These are phyloP conservation scores for Fusarium duplospermum DNA, from an alignment of 2,329 filamentous ascomycete species.

Conservation along the genomic window DNA sequence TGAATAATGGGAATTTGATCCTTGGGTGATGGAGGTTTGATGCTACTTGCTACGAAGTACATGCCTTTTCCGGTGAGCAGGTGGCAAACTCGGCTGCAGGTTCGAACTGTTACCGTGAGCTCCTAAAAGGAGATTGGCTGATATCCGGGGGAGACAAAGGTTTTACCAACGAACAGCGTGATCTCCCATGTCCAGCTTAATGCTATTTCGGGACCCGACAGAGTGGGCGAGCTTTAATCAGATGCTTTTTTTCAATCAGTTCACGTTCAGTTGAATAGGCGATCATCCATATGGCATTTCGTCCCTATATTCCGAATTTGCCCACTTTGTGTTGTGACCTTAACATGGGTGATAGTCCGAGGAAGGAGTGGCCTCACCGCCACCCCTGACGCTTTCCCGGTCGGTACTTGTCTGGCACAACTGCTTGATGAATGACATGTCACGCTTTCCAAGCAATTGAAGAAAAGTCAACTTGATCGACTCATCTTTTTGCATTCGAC, in stretches of 20 bases:
- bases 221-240: background rate
- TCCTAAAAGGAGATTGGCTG: conserved; percentile 7
- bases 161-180: conserved; percentile 7
- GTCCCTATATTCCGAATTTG: background rate
- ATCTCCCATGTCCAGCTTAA: background rate
- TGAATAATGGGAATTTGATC: conserved; percentile 11
- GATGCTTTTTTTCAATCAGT: background rate
- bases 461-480: background rate
- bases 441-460: background rate
- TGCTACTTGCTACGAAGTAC: conserved; percentile 18
- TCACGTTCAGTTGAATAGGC: background rate
- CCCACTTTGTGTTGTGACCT: background rate
- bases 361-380: background rate
- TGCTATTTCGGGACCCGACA: background rate
- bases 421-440: background rate
- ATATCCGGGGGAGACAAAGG: background rate
- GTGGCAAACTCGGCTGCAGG: conserved; percentile 29
- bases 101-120: conserved; percentile 20
- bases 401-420: background rate
- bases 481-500: background rate
- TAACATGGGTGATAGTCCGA: background rate
- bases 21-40: background rate
- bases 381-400: background rate
- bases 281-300: background rate
- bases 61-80: conserved; percentile 25